Evolutionary conservation across 2,329 filamentous ascomycete species (phyloP), one percentile per base, ranked within the genome.

Genomic region (Arachnopeziza araneosa): DNA sequence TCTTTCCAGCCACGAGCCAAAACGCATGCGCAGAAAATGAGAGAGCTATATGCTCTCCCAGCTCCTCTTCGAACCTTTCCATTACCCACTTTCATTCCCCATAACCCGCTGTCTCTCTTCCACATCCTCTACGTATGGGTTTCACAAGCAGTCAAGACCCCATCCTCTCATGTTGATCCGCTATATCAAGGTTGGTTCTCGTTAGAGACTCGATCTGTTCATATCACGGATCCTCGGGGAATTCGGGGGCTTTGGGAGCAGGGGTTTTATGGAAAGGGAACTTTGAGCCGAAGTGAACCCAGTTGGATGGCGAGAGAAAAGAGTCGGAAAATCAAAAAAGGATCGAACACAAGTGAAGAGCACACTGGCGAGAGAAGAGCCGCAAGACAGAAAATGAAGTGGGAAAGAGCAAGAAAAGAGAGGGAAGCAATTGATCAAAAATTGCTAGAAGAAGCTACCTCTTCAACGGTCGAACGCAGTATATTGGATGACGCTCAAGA

Each of bases 251-350:
- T 99, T 24, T 99, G 96, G 95, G 90, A 96, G 75, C 91, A 96
- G 77, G 95, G 95, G 5, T 99, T 99, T 76, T 99, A 93, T 75
- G 96, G 96, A 54, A 97, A 97, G 75, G 95, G 95, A 52, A 93
- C 80, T 68, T 78, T 98, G 60, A 97, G 93, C 77, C 86, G 96
- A 68, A 97, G 93, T 79, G 93, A 99, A 73, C 93, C 93, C 2
- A 95, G 87, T 67, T 99, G 95, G 95, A 75, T 96, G 55, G 89
- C 90, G 65, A 82, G 89, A 64, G 91, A 96, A 74, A 88, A 90
- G 73, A 86, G 88, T 26, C 83, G 88, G 55, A 81, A 81, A 61
- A 89, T 89, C 12, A 75, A 86, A 19, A 76, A 86, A 24, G 82
- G 84, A 32, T 80, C 78, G 79, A 77, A 24, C 81, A 95, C 95